Evolutionary conservation across 2,329 filamentous ascomycete genomes (phyloP), one percentile per base, ranked within the genome.

Genomic region (Trichophyton equinum): DNA sequence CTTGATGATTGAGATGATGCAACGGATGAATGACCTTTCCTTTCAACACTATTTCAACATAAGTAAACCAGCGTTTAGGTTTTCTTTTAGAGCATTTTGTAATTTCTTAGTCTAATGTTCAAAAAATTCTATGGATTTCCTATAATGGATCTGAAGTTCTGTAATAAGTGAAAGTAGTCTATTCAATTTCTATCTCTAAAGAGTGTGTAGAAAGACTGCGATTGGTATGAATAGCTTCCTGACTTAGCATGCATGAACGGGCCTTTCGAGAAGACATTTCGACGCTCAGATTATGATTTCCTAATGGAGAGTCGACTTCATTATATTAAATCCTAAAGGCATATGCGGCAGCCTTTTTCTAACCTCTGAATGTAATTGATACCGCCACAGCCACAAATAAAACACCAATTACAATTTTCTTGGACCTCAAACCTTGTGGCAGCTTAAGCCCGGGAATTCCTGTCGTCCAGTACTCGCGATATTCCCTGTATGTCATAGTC

Each of bases 1-100:
- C 55, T 57, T 57, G 55, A 57, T 44, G 55, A 57, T 57, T 42
- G 40, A n/a, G 36, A 57, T 57, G 55, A 57, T 57, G 55, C 40
- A 44, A 57, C 27, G 55, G 55, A n/a, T 25, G 36, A 44, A 57
- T 57, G 55, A 44, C 53, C 33, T 44, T 44, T 44, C 42, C 40
- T 38, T 33, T 36, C 25, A 55, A 33, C 51, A 55, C 15, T 57
- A 57, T 57, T 57, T 57, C 55, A 57, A 57, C 55, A 57, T 57
- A 9, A 57, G 20, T 44, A 57, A 25, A 25, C 55, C 55, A 57
- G 55, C 40, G 27, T 6, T 55, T 20, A 33, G 51, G 51, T 55
- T 55, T 53, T 18, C 22, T 36, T 53, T 18, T 55, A 55, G 51
- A 36, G 51, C 27, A 55, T 55, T 55, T 55, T 55, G 25, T 55